Conservation (phyloP, 257 asterid species). For the Plectranthus barbatus region DNA sequence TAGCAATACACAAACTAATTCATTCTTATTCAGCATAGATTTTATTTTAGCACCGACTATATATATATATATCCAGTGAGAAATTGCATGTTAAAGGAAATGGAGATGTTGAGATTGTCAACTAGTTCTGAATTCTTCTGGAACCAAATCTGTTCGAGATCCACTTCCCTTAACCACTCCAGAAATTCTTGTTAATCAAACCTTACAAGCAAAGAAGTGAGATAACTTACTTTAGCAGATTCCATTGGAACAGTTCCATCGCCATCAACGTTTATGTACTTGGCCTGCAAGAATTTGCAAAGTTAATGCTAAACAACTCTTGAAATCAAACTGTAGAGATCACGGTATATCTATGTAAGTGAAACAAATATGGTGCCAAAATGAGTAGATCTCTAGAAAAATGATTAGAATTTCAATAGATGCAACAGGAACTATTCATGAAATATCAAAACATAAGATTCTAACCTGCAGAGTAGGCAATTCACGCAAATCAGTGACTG, state of each 20-base stretch:
- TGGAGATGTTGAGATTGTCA: background rate
- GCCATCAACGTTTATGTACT: conserved; percentile 73
- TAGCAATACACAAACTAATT: background rate
- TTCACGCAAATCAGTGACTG: conserved; percentile 64
- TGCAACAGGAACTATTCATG: background rate
- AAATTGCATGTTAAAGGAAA: too few relatives aligned
- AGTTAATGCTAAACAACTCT: background rate
- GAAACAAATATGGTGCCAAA: background rate
- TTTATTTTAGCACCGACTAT: too few relatives aligned
- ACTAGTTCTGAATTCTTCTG: background rate
- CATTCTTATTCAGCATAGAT: too few relatives aligned
- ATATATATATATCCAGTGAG: too few relatives aligned
- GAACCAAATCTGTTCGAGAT: background rate
- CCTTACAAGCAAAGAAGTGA: background rate
- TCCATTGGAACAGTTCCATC: conserved; percentile 98
- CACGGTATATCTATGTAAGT: background rate
- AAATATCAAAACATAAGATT: conserved; percentile 2
- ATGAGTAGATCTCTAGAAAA: background rate
- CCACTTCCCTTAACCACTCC: background rate
- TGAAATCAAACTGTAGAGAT: background rate
- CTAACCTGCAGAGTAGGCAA: conserved; percentile 57
- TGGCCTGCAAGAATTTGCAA: conserved; percentile 43
- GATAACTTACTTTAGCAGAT: conserved; percentile 70
- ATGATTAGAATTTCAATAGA: background rate
- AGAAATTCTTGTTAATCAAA: background rate